These are phyloP conservation scores for Solanum bulbocastanum DNA, from an alignment of 257 asterid species.

Conservation along the genomic window DNA sequence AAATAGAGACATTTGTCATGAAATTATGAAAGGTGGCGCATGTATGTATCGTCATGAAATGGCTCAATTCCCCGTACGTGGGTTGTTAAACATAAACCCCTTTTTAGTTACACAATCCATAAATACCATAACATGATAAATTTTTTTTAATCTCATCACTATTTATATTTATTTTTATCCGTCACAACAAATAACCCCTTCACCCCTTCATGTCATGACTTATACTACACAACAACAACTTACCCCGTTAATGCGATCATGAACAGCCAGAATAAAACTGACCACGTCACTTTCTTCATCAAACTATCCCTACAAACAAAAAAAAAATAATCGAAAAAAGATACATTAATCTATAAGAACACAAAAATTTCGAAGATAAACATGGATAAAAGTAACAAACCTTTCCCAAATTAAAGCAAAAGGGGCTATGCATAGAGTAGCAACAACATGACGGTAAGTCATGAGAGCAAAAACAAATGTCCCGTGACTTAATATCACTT, in stretches of 20 bases:
- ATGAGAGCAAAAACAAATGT: slow-evolving; percentile 42
- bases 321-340: not conserved
- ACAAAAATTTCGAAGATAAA: not conserved
- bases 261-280: slow-evolving; percentile 35
- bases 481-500: slow-evolving; percentile 33
- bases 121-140: not conserved
- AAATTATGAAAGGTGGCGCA: not conserved
- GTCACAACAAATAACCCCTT: too few relatives aligned
- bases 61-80: not conserved
- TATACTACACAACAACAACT: not conserved
- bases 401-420: slow-evolving; percentile 46
- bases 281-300: slow-evolving; percentile 17
- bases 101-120: not conserved
- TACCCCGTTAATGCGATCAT: slow-evolving; percentile 59
- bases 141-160: too few relatives aligned
- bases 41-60: not conserved
- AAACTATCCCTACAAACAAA: slow-evolving; percentile 22
- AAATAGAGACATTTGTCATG: not conserved
- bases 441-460: slow-evolving; percentile 45
- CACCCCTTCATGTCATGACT: not conserved
- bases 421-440: slow-evolving; percentile 33
- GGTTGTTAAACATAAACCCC: not conserved
- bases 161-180: too few relatives aligned
- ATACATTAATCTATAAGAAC: not conserved
- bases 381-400: not conserved